These are phyloP conservation scores for Takakia lepidozioides DNA, from an alignment of 225 moss, liverwort and hornwort species.

Conservation along the genomic window DNA sequence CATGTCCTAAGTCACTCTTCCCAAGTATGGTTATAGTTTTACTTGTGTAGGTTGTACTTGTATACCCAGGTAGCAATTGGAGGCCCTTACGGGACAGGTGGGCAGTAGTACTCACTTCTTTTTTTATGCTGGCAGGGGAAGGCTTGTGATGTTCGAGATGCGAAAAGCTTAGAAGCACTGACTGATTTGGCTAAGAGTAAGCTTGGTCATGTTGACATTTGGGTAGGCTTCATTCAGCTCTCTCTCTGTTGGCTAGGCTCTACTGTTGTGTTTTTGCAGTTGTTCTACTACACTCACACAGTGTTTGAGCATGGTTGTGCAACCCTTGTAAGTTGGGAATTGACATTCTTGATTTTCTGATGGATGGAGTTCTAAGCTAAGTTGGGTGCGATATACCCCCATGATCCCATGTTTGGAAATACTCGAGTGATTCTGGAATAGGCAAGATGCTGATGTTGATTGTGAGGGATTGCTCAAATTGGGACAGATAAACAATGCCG, in stretches of 20 bases:
- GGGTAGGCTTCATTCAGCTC: constrained; percentile 43
- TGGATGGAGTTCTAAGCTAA: too few relatives aligned
- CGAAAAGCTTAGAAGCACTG: constrained; percentile 69
- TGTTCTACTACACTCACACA: too few relatives aligned
- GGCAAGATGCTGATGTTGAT: constrained; percentile 11
- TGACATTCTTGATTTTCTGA: too few relatives aligned
- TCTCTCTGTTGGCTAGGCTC: background rate
- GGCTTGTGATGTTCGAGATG: constrained; percentile 81
- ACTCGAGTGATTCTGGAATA: background rate
- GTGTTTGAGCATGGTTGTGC: background rate
- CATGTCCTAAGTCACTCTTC: too few relatives aligned
- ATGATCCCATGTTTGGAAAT: too few relatives aligned
- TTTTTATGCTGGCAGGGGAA: constrained; percentile 56
- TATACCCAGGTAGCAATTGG: too few relatives aligned
- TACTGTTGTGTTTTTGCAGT: background rate
- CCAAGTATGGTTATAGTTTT: too few relatives aligned
- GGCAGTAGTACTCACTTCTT: too few relatives aligned
- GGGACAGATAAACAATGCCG: constrained; percentile 92
- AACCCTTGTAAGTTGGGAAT: background rate
- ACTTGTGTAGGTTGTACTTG: too few relatives aligned
- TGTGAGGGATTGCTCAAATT: background rate
- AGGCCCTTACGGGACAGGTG: too few relatives aligned
- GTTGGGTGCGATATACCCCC: too few relatives aligned
- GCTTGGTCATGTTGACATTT: constrained; percentile 72
- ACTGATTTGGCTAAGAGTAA: constrained; percentile 53